Evolutionary conservation across 805 yeast species (phyloP).

Genomic region (Lipomyces chichibuensis): DNA sequence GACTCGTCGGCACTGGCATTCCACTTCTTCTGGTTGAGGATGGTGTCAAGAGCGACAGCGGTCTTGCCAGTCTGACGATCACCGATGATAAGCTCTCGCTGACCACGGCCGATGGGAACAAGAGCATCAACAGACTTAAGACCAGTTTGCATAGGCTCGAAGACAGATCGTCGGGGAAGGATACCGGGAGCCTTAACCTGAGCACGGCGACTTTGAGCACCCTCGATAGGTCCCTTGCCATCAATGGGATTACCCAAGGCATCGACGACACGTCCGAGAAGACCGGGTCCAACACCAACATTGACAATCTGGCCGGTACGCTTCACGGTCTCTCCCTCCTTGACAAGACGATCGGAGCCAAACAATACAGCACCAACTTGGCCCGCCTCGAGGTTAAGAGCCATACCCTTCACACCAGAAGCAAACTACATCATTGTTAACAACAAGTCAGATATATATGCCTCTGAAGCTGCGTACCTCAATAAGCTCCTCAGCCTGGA

Average conservation of each 20-base stretch:
- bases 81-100: slow-evolving; percentile 99
- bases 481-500: slow-evolving; percentile 99
- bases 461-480: slow-evolving; percentile 48
- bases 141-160: slow-evolving; percentile 99
- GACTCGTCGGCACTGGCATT: slow-evolving; percentile 91
- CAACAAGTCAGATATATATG: background rate
- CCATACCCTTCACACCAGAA: slow-evolving; percentile 99
- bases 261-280: slow-evolving; percentile 99
- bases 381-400: slow-evolving; percentile 99
- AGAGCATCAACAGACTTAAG: slow-evolving; percentile 98
- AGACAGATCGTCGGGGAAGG: slow-evolving; percentile 97
- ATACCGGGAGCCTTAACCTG: slow-evolving; percentile 99
- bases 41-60: slow-evolving; percentile 97
- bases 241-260: slow-evolving; percentile 99
- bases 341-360: slow-evolving; percentile 98
- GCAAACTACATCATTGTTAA: slow-evolving; percentile 57
- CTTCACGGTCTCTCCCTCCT: slow-evolving; percentile 99
- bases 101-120: slow-evolving; percentile 99
- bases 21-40: slow-evolving; percentile 99
- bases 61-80: slow-evolving; percentile 99
- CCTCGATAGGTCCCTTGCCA: slow-evolving; percentile 97
- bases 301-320: slow-evolving; percentile 99
- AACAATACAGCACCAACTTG: slow-evolving; percentile 99
- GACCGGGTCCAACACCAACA: slow-evolving; percentile 97
- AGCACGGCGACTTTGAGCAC: slow-evolving; percentile 86